Evolutionary conservation across 495 filamentous ascomycete species (phyloP).

Genomic region (Polyplosphaeria fusca): DNA sequence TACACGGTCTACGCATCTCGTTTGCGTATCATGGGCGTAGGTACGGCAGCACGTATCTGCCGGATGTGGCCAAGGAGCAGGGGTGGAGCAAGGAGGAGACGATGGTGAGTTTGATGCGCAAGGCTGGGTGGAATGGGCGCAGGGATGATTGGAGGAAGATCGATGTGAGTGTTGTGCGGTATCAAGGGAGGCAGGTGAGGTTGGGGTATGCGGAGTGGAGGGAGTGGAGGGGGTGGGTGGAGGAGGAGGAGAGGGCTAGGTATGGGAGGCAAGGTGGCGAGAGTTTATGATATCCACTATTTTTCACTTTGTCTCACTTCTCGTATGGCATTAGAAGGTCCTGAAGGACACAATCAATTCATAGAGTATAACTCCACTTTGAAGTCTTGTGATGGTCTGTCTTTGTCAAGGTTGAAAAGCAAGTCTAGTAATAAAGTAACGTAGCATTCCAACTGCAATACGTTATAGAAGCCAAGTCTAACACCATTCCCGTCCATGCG

Average conservation of each 20-base stretch:
- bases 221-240: conserved; percentile 72
- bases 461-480: too few relatives aligned
- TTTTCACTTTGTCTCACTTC: too few relatives aligned
- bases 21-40: conserved; percentile 42
- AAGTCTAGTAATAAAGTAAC: too few relatives aligned
- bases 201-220: conserved; percentile 70
- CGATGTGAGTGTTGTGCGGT: conserved; percentile 70
- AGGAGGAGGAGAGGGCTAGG: conserved; percentile 28
- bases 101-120: conserved; percentile 82
- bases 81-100: conserved; percentile 96
- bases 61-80: conserved; percentile 87
- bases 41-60: conserved; percentile 75
- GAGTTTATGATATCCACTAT: too few relatives aligned
- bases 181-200: conserved; percentile 73
- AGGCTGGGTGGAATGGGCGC: conserved; percentile 78
- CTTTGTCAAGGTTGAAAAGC: too few relatives aligned
- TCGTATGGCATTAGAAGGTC: too few relatives aligned
- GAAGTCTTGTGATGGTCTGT: too few relatives aligned
- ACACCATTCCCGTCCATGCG: too few relatives aligned
- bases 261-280: too few relatives aligned
- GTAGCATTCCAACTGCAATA: too few relatives aligned
- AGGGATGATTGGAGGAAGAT: conserved; percentile 72
- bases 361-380: too few relatives aligned
- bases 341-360: too few relatives aligned
- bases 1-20: conserved; percentile 66